Evolutionary conservation across 177 flowering plant species (phyloP).

Genomic region (Vitis hybrid): DNA sequence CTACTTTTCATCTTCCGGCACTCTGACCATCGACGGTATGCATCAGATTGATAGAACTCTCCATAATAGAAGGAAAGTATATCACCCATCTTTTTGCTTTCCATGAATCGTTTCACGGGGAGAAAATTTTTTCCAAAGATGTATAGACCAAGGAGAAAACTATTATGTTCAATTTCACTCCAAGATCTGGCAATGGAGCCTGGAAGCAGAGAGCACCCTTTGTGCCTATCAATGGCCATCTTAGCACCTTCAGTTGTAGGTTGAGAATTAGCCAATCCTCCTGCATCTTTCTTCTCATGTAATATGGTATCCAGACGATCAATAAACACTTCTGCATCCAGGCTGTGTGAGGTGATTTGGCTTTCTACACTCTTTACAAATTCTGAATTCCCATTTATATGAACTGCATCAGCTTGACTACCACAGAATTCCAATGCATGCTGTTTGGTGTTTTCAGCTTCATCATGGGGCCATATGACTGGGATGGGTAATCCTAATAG

Average conservation of each 20-base stretch:
- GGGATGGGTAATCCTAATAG: constrained; percentile 25
- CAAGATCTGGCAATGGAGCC: constrained; percentile 21
- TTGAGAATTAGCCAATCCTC: neutral
- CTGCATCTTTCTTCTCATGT: neutral
- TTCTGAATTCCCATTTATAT: constrained; percentile 3
- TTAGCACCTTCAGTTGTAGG: constrained; percentile 3
- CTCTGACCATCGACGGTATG: constrained; percentile 38
- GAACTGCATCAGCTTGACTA: constrained; percentile 6
- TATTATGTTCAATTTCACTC: constrained; percentile 35
- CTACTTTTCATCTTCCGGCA: constrained; percentile 34
- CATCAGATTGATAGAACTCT: constrained; percentile 34
- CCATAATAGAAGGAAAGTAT: constrained; percentile 47
- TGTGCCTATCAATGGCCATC: constrained; percentile 3
- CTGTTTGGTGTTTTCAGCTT: constrained; percentile 4
- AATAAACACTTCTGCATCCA: neutral
- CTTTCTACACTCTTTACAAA: constrained; percentile 7
- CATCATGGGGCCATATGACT: constrained; percentile 21
- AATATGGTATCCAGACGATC: neutral
- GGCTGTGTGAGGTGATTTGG: constrained; percentile 11
- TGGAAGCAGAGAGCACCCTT: constrained; percentile 26
- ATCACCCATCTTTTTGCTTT: constrained; percentile 35
- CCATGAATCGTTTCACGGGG: constrained; percentile 34
- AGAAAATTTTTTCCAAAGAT: constrained; percentile 48
- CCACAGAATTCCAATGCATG: neutral
- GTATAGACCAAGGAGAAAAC: constrained; percentile 44